Evolutionary conservation across 129 eudicot genomes (phyloP), one percentile per base, ranked within the genome.

Genomic region (Heracleum sosnowskyi): DNA sequence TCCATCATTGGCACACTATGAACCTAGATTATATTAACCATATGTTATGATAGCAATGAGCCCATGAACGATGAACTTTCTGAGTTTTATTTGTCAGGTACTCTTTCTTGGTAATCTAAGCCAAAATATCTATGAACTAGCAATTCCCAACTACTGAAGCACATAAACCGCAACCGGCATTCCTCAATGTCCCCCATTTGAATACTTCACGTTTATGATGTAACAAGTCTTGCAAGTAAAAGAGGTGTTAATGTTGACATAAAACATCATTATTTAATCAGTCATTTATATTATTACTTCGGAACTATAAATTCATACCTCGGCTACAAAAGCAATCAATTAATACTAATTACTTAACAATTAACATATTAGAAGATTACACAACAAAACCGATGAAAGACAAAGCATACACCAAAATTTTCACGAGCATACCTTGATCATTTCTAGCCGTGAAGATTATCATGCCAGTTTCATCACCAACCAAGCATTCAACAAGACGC

Each of bases 391-490:
- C 4, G 68, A 10, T 7, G 34, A 57, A n/a, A 57, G 15, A 57
- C 33, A n/a, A 57, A n/a, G 66, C 66, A 57, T 3, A n/a, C 12
- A 57, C 28, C 1, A 26, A n/a, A 60, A 60, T 9, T n/a, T n/a
- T n/a, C 66, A 60, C 64, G n/a, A 57, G 15, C 82, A 55, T 73
- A 90, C 96, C 96, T 80, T 91, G 96, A 78, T 91, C 93, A 24
- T 91, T 91, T 82, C 96, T 78, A 66, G 96, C 96, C 20, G 96
- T 91, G 79, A 91, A 91, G 79, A 91, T 78, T 69, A 91, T 90
- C 79, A 91, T 81, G 73, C 96, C 96, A 39, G 92, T 88, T 82
- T 90, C 96, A 79, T 90, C 96, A 53, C 96, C 96, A 1, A 89
- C 93, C 79, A 91, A 83, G 74, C 89, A 85, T 79, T 91, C 96